Conservation (phyloP, 257 asterid genomes). For the Gentiana straminea region DNA sequence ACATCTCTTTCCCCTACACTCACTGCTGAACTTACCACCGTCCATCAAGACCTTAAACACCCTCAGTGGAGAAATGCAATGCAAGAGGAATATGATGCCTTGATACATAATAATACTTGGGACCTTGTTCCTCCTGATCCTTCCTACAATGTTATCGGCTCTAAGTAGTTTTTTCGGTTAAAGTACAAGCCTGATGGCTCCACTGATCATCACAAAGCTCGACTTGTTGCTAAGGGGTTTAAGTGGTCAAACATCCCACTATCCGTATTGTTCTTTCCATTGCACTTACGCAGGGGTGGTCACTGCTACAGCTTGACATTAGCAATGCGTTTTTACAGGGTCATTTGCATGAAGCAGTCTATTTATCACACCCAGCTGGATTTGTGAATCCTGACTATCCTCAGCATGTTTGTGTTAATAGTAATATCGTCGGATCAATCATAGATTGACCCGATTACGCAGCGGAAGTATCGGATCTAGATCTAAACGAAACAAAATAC, state of each 20-base stretch:
- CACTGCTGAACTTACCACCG: neutral
- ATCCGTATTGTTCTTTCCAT: no score
- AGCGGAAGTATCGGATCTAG: no score
- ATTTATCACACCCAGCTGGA: no score
- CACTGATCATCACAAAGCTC: neutral
- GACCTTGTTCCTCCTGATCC: neutral
- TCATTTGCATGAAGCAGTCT: no score
- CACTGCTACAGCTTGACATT: no score
- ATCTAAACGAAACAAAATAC: no score
- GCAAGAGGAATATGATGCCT: neutral
- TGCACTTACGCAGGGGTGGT: no score
- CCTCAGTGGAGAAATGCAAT: neutral
- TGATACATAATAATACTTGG: neutral
- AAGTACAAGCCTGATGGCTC: neutral
- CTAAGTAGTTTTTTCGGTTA: neutral
- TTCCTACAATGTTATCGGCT: neutral
- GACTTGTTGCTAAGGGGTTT: neutral
- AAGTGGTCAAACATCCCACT: neutral
- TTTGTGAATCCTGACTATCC: neutral
- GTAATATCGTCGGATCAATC: no score
- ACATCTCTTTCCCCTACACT: neutral
- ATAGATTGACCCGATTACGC: no score
- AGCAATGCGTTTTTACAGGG: no score
- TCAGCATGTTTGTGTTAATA: no score
- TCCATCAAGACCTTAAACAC: neutral